phyloP scores from a whole-genome alignment of 2,329 filamentous ascomycete genomes.

The Fusarium abutilonis region DNA sequence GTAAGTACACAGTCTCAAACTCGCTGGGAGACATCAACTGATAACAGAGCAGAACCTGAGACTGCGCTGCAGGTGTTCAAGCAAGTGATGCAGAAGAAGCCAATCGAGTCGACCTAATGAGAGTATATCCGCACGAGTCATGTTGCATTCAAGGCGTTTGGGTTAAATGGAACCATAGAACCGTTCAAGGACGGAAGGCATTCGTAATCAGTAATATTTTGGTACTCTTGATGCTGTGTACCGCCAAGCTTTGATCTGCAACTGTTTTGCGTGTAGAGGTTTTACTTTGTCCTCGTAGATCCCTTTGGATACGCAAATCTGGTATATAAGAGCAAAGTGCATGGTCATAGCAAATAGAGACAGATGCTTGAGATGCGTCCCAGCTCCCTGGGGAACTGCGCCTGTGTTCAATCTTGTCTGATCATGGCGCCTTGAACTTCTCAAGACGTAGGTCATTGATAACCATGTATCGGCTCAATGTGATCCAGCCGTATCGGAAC shows the following conservation, averaged over 20 bases:
- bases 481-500: constrained; percentile 98
- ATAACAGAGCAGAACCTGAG: constrained; percentile 38
- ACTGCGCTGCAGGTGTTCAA: constrained; percentile 44
- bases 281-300: constrained; percentile 5
- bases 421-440: constrained; percentile 44
- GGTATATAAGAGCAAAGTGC: constrained; percentile 13
- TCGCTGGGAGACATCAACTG: neutral
- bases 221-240: neutral
- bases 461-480: constrained; percentile 91
- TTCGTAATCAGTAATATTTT: neutral
- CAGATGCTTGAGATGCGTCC: constrained; percentile 16
- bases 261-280: neutral
- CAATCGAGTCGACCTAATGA: constrained; percentile 35
- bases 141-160: constrained; percentile 6
- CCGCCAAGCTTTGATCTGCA: neutral
- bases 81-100: constrained; percentile 41
- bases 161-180: neutral
- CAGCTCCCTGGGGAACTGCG: constrained; percentile 26
- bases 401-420: neutral
- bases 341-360: constrained; percentile 10
- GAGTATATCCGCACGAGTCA: neutral
- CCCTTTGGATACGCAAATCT: constrained; percentile 5
- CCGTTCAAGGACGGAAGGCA: neutral
- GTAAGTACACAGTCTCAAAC: constrained; percentile 20
- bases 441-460: constrained; percentile 83